phyloP scores from a whole-genome alignment of 2,329 filamentous ascomycete genomes.

The Colletotrichum filicis region DNA sequence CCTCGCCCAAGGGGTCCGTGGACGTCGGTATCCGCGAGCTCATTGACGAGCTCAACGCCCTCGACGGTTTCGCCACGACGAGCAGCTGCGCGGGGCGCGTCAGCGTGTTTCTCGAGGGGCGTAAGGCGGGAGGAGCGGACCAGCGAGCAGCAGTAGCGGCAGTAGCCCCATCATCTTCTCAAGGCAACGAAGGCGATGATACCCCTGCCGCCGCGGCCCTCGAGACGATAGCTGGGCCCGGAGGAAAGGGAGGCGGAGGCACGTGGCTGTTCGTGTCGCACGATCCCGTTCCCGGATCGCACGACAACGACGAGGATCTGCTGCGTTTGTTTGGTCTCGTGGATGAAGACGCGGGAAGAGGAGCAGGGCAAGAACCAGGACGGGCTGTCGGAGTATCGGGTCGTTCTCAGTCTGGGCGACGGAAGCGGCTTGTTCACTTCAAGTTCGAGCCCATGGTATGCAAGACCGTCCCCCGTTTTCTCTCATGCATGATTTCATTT shows the following conservation, averaged over 20 bases:
- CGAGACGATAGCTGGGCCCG: slow-evolving; percentile 66
- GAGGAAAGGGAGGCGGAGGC: slow-evolving; percentile 87
- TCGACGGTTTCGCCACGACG: slow-evolving; percentile 85
- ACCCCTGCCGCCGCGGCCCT: slow-evolving; percentile 21
- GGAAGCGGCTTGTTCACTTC: slow-evolving; percentile 75
- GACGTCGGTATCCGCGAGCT: slow-evolving; percentile 82
- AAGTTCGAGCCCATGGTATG: slow-evolving; percentile 96
- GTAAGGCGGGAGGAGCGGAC: slow-evolving; percentile 51
- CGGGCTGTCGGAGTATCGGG: slow-evolving; percentile 17
- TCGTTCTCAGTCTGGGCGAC: slow-evolving; percentile 36
- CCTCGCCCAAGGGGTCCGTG: slow-evolving; percentile 89
- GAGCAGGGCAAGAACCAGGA: not conserved
- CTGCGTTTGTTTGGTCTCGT: slow-evolving; percentile 50
- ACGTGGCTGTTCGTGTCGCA: slow-evolving; percentile 92
- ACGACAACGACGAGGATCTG: slow-evolving; percentile 38
- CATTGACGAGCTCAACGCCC: slow-evolving; percentile 80
- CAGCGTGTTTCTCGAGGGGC: slow-evolving; percentile 88
- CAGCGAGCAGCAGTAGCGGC: not conserved
- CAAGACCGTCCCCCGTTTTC: slow-evolving; percentile 26
- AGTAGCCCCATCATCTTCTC: slow-evolving; percentile 16
- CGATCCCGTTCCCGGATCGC: slow-evolving; percentile 64
- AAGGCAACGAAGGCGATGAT: slow-evolving; percentile 29
- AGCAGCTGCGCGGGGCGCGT: slow-evolving; percentile 92
- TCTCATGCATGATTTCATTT: slow-evolving; percentile 6
- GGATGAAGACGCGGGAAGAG: slow-evolving; percentile 34